Base-by-base conservation (phyloP, 2,329 filamentous ascomycete species). In the Bipolaris victoriae region DNA sequence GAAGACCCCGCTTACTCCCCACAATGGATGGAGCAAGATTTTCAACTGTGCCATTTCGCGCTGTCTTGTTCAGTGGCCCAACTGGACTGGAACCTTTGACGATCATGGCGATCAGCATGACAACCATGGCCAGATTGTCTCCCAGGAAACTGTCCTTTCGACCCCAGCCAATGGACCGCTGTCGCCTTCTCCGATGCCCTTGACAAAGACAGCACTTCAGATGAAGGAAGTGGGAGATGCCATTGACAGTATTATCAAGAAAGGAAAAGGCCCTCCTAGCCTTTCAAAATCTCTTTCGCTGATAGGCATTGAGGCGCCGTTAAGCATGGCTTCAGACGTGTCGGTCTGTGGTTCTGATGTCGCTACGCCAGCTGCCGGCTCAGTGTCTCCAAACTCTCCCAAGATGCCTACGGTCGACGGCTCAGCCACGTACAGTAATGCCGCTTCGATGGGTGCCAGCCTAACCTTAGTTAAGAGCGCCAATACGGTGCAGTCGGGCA, bases 351-450 rank as follows among this genome's bases (percentile, higher is more conserved):
- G 65, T 13, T 64, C 60, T 16, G 55, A 60, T 1, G 43, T 54
- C 2, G 55, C 59, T 2, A 58, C 55, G 9, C 46, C 57, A 2
- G 57, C 49, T 39, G 40, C 13, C 4, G 39, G 44, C 9, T 41
- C 55, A 7, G 95, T 36, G 10, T 18, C 24, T 47, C 29, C 20
- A 15, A 50, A 40, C 40, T 59, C 47, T 3, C 45, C 52, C 6
- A 29, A 33, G 13, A 43, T 57, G 7, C 20, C 45, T 16, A 24
- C 90, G 0, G 96, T 97, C 82, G 97, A 97, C 82, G 89, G 88
- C 74, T 96, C 97, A 75, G 93, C 90, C 57, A 89, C 97, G 58
- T 93, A 97, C 75, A 92, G 92, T 58, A 91, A 96, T 78, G 96
- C 91, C 10, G 95, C 90, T 65, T 97, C 92, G 55, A 97, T 97